Evolutionary conservation across 192 early-diverging fungal species (phyloP).

Genomic region (Coemansia sp.): DNA sequence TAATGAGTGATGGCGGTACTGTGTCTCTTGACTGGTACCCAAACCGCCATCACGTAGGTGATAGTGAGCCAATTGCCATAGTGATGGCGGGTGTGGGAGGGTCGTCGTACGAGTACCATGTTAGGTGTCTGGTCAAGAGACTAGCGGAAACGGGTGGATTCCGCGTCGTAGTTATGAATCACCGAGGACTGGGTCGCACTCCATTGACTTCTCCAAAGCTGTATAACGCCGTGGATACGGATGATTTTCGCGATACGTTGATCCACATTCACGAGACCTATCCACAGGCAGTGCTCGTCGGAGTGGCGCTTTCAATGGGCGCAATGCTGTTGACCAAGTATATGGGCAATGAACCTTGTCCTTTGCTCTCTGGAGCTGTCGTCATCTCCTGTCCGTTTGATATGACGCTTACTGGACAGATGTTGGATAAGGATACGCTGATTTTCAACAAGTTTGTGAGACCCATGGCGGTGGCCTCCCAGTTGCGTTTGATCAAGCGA

Average conservation of each 20-base stretch:
- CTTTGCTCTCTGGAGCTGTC: conserved; percentile 63
- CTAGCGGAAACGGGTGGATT: conserved; percentile 52
- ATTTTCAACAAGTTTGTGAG: conserved; percentile 55
- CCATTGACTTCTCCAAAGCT: conserved; percentile 55
- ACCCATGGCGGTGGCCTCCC: conserved; percentile 42
- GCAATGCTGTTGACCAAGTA: conserved; percentile 85
- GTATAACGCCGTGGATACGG: conserved; percentile 72
- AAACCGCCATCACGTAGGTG: conserved; percentile 22
- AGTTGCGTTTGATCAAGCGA: conserved; percentile 36
- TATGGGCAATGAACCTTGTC: conserved; percentile 71
- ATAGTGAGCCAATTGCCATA: conserved; percentile 67
- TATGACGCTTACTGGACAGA: conserved; percentile 46
- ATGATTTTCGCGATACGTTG: conserved; percentile 54
- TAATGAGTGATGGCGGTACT: conserved; percentile 73
- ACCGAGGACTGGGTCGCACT: conserved; percentile 10
- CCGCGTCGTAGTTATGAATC: conserved; percentile 60
- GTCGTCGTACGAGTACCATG: conserved; percentile 81
- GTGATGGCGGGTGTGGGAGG: conserved; percentile 85
- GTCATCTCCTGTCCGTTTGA: conserved; percentile 81
- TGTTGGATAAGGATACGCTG: conserved; percentile 45
- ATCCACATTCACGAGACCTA: conserved; percentile 27
- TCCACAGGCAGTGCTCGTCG: conserved; percentile 67
- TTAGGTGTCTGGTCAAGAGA: conserved; percentile 65
- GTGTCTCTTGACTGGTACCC: conserved; percentile 82
- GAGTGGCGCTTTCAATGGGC: conserved; percentile 82